phyloP scores from a whole-genome alignment of 768 basidiomycete species.

The Pisolithus albus region DNA sequence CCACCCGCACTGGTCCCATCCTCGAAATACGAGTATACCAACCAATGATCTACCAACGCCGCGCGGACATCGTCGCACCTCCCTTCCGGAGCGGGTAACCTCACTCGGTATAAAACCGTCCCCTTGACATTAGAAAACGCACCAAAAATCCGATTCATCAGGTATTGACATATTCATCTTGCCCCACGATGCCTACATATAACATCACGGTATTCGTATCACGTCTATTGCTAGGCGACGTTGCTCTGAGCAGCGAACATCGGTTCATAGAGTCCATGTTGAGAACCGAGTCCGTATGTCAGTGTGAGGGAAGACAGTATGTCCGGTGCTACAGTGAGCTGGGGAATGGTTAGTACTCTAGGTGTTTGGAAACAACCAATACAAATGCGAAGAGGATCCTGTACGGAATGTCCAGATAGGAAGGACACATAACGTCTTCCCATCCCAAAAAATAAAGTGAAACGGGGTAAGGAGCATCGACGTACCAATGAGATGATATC shows the following conservation, averaged over 20 bases:
- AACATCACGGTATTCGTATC: too few species aligned
- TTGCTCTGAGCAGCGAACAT: constrained; percentile 34
- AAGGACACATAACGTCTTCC: too few species aligned
- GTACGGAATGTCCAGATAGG: too few species aligned
- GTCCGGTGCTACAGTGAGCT: constrained; percentile 57
- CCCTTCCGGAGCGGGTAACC: constrained; percentile 38
- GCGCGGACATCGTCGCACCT: constrained; percentile 58
- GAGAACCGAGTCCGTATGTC: constrained; percentile 77
- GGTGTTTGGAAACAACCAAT: background rate
- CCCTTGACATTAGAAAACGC: constrained; percentile 54
- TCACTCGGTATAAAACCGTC: constrained; percentile 59
- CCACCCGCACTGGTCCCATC: constrained; percentile 35
- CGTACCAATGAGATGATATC: constrained; percentile 82
- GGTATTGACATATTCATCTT: too few species aligned
- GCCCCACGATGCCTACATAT: too few species aligned
- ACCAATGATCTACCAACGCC: constrained; percentile 81
- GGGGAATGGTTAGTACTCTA: constrained; percentile 17
- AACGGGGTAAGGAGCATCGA: background rate
- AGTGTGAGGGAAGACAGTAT: constrained; percentile 68
- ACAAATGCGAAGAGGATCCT: background rate
- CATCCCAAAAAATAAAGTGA: background rate
- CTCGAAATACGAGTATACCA: constrained; percentile 84
- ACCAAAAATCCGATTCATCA: too few species aligned
- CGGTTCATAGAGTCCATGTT: constrained; percentile 59
- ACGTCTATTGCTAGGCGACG: background rate